phyloP scores from a whole-genome alignment of 2,329 filamentous ascomycete species.

The Botryotinia convoluta region DNA sequence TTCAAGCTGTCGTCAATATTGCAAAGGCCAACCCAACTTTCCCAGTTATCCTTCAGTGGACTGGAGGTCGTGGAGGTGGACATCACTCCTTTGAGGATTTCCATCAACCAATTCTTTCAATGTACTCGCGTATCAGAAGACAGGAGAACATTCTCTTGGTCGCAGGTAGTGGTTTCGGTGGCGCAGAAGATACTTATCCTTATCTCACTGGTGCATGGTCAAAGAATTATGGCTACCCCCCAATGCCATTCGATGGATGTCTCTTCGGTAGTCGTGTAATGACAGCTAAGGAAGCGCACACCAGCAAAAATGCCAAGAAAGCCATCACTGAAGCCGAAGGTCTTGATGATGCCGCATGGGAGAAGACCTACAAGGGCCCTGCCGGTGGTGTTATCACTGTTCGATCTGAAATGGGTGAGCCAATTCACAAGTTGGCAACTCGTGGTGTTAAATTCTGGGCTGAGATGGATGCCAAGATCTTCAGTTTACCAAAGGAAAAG shows the following conservation, averaged over 20 bases:
- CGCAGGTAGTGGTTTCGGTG: conserved; percentile 88
- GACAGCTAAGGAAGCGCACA: conserved; percentile 90
- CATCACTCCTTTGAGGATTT: conserved; percentile 96
- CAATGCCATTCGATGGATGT: conserved; percentile 93
- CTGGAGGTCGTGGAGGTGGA: conserved; percentile 86
- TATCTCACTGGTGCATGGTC: conserved; percentile 90
- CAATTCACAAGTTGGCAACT: conserved; percentile 97
- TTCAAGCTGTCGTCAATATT: conserved; percentile 87
- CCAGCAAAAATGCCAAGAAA: conserved; percentile 82
- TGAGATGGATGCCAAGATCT: conserved; percentile 99
- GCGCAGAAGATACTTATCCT: conserved; percentile 84
- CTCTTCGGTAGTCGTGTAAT: conserved; percentile 92
- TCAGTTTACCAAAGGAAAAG: conserved; percentile 89
- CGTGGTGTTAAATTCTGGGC: conserved; percentile 96
- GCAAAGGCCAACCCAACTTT: conserved; percentile 91
- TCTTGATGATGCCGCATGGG: conserved; percentile 80
- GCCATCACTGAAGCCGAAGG: conserved; percentile 85
- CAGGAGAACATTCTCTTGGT: conserved; percentile 85
- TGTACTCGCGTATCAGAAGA: conserved; percentile 85
- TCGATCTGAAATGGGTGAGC: conserved; percentile 98
- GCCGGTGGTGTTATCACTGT: conserved; percentile 95
- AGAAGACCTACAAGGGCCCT: conserved; percentile 87
- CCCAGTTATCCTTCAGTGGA: conserved; percentile 94
- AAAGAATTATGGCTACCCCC: conserved; percentile 78
- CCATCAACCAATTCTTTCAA: conserved; percentile 84